Conservation (phyloP, 2,329 filamentous ascomycete species). For the Aspergillus neoniger region DNA sequence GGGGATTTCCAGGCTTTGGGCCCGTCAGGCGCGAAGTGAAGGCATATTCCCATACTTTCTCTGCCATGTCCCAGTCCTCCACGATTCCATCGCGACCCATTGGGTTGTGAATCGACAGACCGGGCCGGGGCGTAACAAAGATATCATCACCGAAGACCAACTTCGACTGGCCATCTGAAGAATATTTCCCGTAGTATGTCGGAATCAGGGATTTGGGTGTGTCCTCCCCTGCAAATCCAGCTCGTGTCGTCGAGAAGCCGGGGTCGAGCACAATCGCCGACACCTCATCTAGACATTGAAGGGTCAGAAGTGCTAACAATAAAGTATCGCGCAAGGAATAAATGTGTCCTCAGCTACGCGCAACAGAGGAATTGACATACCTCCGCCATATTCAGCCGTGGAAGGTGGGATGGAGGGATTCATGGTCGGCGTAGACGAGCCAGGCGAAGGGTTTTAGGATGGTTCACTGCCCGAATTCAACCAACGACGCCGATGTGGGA, state of each 20-base stretch:
- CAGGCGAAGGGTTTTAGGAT: conserved; percentile 12
- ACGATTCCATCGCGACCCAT: conserved; percentile 87
- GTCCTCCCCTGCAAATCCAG: conserved; percentile 97
- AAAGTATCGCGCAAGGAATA: neutral
- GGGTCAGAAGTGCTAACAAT: conserved; percentile 9
- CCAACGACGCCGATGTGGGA: neutral
- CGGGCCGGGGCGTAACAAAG: conserved; percentile 72
- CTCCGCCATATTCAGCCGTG: conserved; percentile 52
- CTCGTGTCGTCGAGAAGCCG: conserved; percentile 86
- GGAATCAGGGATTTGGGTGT: conserved; percentile 91
- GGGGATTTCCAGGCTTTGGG: conserved; percentile 66
- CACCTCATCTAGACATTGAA: conserved; percentile 74
- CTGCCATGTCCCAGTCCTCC: conserved; percentile 92
- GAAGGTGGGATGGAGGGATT: conserved; percentile 49
- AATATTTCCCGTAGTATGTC: conserved; percentile 76
- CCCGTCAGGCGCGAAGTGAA: conserved; percentile 87
- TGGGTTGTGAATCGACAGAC: conserved; percentile 86
- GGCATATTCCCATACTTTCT: conserved; percentile 88
- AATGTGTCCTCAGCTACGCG: conserved; percentile 6
- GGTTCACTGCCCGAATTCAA: neutral
- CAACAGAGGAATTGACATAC: conserved; percentile 36
- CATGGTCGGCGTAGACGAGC: conserved; percentile 27
- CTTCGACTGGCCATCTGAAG: conserved; percentile 55
- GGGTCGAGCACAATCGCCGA: conserved; percentile 95
- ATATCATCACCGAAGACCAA: conserved; percentile 86